Conservation (phyloP, 768 basidiomycete species). For the Podaxis sp. region DNA sequence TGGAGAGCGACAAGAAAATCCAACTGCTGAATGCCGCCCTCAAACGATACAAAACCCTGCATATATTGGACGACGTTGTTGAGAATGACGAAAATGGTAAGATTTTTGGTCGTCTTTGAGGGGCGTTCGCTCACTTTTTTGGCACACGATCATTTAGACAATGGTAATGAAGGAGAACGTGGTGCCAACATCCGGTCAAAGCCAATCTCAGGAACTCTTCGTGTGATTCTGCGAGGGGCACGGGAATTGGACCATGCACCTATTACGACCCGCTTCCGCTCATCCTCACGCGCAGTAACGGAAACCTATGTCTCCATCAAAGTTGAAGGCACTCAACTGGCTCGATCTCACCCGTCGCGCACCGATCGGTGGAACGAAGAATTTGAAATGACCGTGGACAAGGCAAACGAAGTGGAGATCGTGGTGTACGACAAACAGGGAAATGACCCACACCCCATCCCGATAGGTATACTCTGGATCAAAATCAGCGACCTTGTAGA, state of each 20-base stretch:
- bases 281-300: conserved; percentile 73
- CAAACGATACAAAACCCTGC: conserved; percentile 94
- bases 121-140: conserved; percentile 11
- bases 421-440: conserved; percentile 92
- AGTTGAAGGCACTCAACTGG: conserved; percentile 92
- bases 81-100: conserved; percentile 81
- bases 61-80: conserved; percentile 86
- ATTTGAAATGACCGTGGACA: conserved; percentile 95
- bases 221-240: conserved; percentile 85
- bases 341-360: conserved; percentile 87
- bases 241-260: conserved; percentile 96
- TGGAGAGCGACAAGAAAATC: conserved; percentile 97
- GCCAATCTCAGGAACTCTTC: conserved; percentile 89
- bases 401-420: conserved; percentile 98
- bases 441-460: conserved; percentile 76
- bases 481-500: conserved; percentile 93
- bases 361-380: conserved; percentile 98
- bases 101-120: conserved; percentile 17
- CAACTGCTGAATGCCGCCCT: conserved; percentile 89
- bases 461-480: conserved; percentile 95
- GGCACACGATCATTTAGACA: conserved; percentile 34
- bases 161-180: conserved; percentile 76
- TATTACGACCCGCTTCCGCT: conserved; percentile 62
- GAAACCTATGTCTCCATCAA: conserved; percentile 95
- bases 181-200: conserved; percentile 94